Base-by-base conservation (phyloP, 108 stramenopile species). In the Pseudonitzschia multiseries region DNA sequence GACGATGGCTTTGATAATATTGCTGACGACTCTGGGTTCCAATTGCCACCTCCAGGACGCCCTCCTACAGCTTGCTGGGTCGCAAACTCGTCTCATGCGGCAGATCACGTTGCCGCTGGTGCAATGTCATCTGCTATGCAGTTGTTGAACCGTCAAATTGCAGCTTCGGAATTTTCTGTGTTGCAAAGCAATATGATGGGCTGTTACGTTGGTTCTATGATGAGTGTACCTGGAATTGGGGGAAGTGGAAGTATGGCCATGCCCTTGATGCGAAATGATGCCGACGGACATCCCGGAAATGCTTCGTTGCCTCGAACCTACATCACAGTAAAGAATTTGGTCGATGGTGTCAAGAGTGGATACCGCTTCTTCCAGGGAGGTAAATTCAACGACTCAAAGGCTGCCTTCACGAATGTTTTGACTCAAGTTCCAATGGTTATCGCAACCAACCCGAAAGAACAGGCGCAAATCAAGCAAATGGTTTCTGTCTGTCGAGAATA, bases 101-200 rank as follows among this genome's bases (percentile, higher is more conserved):
- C 98, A 15, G 98, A 98, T 84, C 99, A 99, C 75, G 84, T 89
- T 62, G 98, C 98, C n/a, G 99, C 97, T 32, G 99, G 99, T 12
- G 85, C 79, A 36, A 90, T 96, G 61, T 82, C 93, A 44, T 93
- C 95, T n/a, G 96, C 98, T 12, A 88, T 98, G 91, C 94, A 98
- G 74, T 83, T 98, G 66, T 88, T 99, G 73, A 95, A 97, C 79
- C 84, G 99, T 24, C 99, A 99, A 83, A 97, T 98, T 81, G 98
- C 98, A 13, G 95, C 93, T 14, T 96, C 91, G 60, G 92, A 97
- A 67, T 98, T 99, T 68, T 77, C 84, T 40, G 80, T 86, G n/a
- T 73, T 99, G 61, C 85, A 93, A 74, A 70, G 68, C 3, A 73
- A 81, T 24, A 90, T 98, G 90, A 73, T 96, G 74, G 86, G 86